phyloP scores from a whole-genome alignment of 805 yeast genomes.

The Metschnikowia proteae region DNA sequence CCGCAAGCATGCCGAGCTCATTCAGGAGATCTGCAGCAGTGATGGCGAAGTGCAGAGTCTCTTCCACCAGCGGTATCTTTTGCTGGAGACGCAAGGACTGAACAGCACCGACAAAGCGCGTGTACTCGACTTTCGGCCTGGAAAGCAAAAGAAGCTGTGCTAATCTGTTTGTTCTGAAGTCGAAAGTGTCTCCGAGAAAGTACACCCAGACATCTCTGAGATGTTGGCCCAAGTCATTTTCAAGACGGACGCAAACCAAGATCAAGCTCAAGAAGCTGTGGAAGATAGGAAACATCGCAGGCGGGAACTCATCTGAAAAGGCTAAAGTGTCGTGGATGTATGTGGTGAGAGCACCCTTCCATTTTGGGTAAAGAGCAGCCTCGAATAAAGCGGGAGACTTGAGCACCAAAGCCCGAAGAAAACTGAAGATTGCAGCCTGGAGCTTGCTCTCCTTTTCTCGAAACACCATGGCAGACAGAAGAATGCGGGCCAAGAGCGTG shows the following conservation, averaged over 20 bases:
- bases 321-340: slow-evolving; percentile 14
- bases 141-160: slow-evolving; percentile 4
- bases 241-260: slow-evolving; percentile 7
- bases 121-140: background rate
- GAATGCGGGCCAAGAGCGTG: slow-evolving; percentile 25
- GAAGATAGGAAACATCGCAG: background rate
- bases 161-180: slow-evolving; percentile 5
- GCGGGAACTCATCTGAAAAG: background rate
- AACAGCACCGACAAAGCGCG: background rate
- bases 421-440: slow-evolving; percentile 13
- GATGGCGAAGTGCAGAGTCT: slow-evolving; percentile 2
- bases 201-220: slow-evolving; percentile 3
- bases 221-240: background rate
- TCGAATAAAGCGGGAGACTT: slow-evolving; percentile 1
- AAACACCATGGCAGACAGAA: slow-evolving; percentile 21
- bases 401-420: slow-evolving; percentile 13
- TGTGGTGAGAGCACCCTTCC: slow-evolving; percentile 20
- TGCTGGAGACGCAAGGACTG: background rate
- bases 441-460: slow-evolving; percentile 16
- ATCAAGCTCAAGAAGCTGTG: slow-evolving; percentile 11
- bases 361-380: slow-evolving; percentile 11
- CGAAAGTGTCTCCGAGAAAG: slow-evolving; percentile 3
- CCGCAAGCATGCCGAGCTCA: slow-evolving; percentile 5
- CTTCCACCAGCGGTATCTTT: background rate
- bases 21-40: background rate